phyloP scores from a whole-genome alignment of 2,329 filamentous ascomycete genomes.

The Blastomyces parvus region DNA sequence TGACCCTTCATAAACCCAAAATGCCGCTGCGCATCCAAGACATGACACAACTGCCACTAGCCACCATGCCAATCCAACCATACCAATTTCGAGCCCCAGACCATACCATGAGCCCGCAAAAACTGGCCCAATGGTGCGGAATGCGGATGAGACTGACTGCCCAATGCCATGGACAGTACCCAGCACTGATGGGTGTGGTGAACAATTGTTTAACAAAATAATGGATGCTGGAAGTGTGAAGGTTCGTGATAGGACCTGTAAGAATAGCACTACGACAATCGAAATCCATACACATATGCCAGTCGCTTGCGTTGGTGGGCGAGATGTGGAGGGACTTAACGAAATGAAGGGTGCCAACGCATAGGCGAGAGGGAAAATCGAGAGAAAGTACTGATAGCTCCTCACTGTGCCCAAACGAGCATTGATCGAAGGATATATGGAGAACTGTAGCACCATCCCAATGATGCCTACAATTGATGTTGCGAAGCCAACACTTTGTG shows the following conservation, averaged over 20 bases:
- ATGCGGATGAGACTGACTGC: constrained; percentile 46
- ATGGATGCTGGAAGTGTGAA: constrained; percentile 54
- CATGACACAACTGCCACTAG: constrained; percentile 45
- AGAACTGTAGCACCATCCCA: constrained; percentile 61
- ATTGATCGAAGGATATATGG: constrained; percentile 61
- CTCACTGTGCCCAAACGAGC: constrained; percentile 56
- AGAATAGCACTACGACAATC: constrained; percentile 53
- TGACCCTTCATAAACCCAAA: constrained; percentile 55
- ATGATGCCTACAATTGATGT: constrained; percentile 66
- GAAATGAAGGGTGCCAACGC: constrained; percentile 62
- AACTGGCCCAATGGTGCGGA: constrained; percentile 49
- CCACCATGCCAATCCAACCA: constrained; percentile 52
- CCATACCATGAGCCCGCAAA: constrained; percentile 49
- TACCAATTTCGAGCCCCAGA: constrained; percentile 43
- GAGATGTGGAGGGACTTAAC: constrained; percentile 51
- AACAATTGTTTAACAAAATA: constrained; percentile 52
- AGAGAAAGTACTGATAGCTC: constrained; percentile 57
- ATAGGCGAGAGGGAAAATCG: constrained; percentile 64
- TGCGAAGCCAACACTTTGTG: constrained; percentile 60
- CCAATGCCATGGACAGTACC: constrained; percentile 52
- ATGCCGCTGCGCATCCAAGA: constrained; percentile 49
- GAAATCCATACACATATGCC: constrained; percentile 52
- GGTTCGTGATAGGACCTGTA: constrained; percentile 64
- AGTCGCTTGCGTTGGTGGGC: constrained; percentile 31
- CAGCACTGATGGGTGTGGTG: constrained; percentile 50